Evolutionary conservation across 163 green algal species (phyloP).

Genomic region (Smithsoniella earleae): DNA sequence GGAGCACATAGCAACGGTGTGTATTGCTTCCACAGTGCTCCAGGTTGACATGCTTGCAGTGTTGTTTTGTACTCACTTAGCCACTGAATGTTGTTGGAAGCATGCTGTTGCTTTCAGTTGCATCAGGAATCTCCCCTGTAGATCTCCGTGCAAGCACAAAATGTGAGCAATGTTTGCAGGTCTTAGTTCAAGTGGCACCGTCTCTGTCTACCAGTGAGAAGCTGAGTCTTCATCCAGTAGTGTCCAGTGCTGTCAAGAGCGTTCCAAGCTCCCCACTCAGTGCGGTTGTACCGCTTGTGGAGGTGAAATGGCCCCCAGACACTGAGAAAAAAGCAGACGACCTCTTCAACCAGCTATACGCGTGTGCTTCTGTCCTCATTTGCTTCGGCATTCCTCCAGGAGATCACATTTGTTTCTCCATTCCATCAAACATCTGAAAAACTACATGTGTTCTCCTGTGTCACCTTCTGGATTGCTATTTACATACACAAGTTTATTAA

Average conservation of each 20-base stretch:
- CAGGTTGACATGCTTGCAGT: neutral
- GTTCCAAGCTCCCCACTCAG: neutral
- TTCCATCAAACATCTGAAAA: too few species aligned
- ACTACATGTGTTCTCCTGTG: neutral
- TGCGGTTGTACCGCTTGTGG: neutral
- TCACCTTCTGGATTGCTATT: neutral
- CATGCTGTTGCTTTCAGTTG: too few species aligned
- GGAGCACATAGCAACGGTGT: neutral
- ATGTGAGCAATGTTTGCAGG: neutral
- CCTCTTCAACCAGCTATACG: conserved; percentile 25
- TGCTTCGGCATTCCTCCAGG: too few species aligned
- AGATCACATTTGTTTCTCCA: too few species aligned
- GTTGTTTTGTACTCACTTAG: neutral
- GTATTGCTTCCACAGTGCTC: neutral
- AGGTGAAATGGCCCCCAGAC: conserved; percentile 1
- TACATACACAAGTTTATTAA: too few species aligned
- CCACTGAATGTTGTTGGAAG: too few species aligned
- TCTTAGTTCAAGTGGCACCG: neutral
- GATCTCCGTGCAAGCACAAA: neutral
- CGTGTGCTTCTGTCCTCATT: neutral
- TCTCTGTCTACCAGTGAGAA: conserved; percentile 16
- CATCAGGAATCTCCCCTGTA: too few species aligned
- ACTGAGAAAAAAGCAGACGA: conserved; percentile 9
- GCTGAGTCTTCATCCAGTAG: conserved; percentile 8
- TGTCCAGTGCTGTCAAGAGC: neutral